phyloP scores from a whole-genome alignment of 192 early-diverging fungal species.

The Coemansia sp. region DNA sequence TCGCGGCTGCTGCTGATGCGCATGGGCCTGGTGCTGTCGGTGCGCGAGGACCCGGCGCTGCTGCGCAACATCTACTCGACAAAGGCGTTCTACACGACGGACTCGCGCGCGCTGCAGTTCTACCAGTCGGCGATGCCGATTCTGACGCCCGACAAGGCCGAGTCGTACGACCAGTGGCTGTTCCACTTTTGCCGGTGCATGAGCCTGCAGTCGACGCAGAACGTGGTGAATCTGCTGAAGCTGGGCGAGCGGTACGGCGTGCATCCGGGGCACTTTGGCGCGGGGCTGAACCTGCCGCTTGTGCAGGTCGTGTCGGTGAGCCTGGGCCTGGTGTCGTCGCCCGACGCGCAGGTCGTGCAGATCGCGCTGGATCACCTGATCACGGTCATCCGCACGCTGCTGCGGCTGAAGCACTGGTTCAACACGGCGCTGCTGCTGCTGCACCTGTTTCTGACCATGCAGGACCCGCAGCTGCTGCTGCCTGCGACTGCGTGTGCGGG shows the following conservation, averaged over 20 bases:
- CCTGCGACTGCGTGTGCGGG: constrained; percentile 16
- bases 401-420: constrained; percentile 53
- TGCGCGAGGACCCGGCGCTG: constrained; percentile 40
- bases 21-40: constrained; percentile 50
- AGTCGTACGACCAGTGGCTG: constrained; percentile 50
- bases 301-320: constrained; percentile 49
- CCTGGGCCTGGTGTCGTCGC: constrained; percentile 44
- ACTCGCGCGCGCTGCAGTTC: constrained; percentile 39
- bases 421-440: constrained; percentile 49
- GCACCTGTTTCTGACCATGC: constrained; percentile 48
- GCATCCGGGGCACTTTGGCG: constrained; percentile 48
- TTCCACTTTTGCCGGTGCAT: constrained; percentile 54
- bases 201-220: constrained; percentile 51
- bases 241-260: constrained; percentile 42
- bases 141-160: constrained; percentile 47
- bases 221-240: constrained; percentile 45
- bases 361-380: constrained; percentile 44
- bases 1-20: constrained; percentile 49
- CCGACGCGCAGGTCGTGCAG: constrained; percentile 39
- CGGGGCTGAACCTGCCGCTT: constrained; percentile 41
- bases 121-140: constrained; percentile 50
- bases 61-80: constrained; percentile 49
- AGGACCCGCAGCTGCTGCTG: constrained; percentile 40
- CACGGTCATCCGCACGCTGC: constrained; percentile 41
- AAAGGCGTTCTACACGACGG: constrained; percentile 47